Conservation (phyloP, 2,329 filamentous ascomycete species). For the Cadophora sp. region DNA sequence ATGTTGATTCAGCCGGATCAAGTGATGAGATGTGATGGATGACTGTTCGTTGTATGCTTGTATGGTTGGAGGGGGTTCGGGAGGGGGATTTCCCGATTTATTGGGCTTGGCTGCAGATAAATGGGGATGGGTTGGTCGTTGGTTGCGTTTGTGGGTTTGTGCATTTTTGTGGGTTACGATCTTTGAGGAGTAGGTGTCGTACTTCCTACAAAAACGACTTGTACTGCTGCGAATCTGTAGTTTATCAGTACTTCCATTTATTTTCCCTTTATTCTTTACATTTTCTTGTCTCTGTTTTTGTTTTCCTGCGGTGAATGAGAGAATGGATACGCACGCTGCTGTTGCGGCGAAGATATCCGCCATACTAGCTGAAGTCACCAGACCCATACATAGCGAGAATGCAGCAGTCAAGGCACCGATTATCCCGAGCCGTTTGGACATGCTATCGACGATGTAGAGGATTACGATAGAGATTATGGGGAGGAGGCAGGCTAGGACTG, state of each 20-base stretch:
- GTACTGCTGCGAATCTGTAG: conserved; percentile 5
- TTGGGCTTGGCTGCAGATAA: not conserved
- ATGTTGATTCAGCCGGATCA: conserved; percentile 11
- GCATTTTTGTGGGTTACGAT: not conserved
- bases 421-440: conserved; percentile 14
- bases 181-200: not conserved
- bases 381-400: conserved; percentile 2
- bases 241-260: not conserved
- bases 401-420: conserved; percentile 13
- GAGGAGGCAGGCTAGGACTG: conserved; percentile 19
- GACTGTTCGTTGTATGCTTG: not conserved
- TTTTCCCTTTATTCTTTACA: too few species aligned
- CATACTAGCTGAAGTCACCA: conserved; percentile 18
- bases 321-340: conserved; percentile 12
- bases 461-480: conserved; percentile 7
- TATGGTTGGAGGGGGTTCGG: too few species aligned
- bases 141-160: not conserved
- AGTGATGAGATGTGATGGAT: conserved; percentile 4
- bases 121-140: not conserved
- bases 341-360: conserved; percentile 20
- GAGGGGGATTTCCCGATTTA: conserved; percentile 2
- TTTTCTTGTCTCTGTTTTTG: not conserved
- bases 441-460: conserved; percentile 11
- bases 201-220: conserved; percentile 12
- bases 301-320: not conserved